These are phyloP conservation scores for Arxiozyma slooffiae DNA, from an alignment of 1,139 yeast species.

Conservation along the genomic window DNA sequence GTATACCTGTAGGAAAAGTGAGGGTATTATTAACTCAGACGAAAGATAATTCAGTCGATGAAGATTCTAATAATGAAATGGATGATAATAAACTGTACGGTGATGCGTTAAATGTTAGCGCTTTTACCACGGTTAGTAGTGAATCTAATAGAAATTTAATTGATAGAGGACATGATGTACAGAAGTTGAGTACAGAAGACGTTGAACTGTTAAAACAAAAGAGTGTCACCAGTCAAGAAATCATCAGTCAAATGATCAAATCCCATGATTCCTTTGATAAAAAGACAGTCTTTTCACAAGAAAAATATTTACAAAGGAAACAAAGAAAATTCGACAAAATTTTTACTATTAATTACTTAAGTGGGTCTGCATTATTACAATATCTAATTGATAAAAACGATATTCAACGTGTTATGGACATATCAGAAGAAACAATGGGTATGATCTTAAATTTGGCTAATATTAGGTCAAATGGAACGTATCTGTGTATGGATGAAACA, in stretches of 20 bases:
- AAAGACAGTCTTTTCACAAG: constrained; percentile 84
- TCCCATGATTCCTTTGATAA: constrained; percentile 82
- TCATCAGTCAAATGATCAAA: constrained; percentile 71
- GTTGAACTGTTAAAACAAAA: constrained; percentile 69
- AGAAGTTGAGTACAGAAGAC: constrained; percentile 61
- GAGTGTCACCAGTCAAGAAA: constrained; percentile 65
- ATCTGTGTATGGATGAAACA: constrained; percentile 81
- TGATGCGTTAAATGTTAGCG: constrained; percentile 14
- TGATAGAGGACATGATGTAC: constrained; percentile 68
- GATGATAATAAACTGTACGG: constrained; percentile 6
- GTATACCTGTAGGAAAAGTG: constrained; percentile 25
- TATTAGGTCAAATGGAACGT: constrained; percentile 80
- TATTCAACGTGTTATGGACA: constrained; percentile 58
- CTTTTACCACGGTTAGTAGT: constrained; percentile 35
- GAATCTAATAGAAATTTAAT: constrained; percentile 62
- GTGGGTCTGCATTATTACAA: constrained; percentile 66
- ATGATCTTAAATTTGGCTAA: constrained; percentile 67
- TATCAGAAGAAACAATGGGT: constrained; percentile 78
- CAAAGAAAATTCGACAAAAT: constrained; percentile 82
- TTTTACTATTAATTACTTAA: constrained; percentile 71
- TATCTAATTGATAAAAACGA: constrained; percentile 69
- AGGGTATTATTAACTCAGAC: constrained; percentile 11
- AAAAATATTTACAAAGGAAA: constrained; percentile 81
- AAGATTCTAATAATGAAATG: background rate
- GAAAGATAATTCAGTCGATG: background rate